Evolutionary conservation across 179 eudicot species (phyloP).

Genomic region (Amaranthus tricolor): DNA sequence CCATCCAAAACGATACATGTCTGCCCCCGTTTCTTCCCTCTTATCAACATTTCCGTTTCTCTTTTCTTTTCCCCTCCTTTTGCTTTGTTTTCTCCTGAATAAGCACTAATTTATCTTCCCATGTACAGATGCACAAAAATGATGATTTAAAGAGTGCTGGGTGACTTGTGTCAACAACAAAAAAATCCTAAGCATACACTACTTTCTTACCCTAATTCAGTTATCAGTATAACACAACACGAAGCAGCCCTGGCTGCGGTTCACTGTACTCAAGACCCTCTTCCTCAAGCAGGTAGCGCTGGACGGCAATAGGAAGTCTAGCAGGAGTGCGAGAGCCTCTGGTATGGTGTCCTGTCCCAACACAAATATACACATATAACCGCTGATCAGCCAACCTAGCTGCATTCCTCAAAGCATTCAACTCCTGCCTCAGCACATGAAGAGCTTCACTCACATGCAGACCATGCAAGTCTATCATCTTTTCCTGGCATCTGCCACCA

Average conservation of each 20-base stretch:
- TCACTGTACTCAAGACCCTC: constrained; percentile 88
- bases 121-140: constrained; percentile 33
- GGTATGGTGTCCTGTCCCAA: constrained; percentile 96
- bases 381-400: constrained; percentile 73
- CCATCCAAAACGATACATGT: constrained; percentile 23
- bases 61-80: not conserved
- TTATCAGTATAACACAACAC: constrained; percentile 59
- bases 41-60: constrained; percentile 24
- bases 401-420: constrained; percentile 52
- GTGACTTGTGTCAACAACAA: constrained; percentile 24
- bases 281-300: constrained; percentile 85
- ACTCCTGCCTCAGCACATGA: constrained; percentile 70
- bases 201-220: constrained; percentile 37
- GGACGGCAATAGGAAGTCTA: constrained; percentile 80
- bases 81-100: constrained; percentile 17
- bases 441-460: constrained; percentile 87
- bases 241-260: constrained; percentile 90
- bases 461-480: constrained; percentile 90
- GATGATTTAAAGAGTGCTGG: constrained; percentile 24
- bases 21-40: constrained; percentile 22
- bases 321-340: constrained; percentile 87
- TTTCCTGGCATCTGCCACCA: constrained; percentile 63
- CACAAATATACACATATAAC: constrained; percentile 68
- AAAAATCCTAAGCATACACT: constrained; percentile 26
- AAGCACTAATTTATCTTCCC: constrained; percentile 22